These are phyloP conservation scores for Kodamaea lidongshanica DNA, from an alignment of 805 yeast species.

Conservation along the genomic window DNA sequence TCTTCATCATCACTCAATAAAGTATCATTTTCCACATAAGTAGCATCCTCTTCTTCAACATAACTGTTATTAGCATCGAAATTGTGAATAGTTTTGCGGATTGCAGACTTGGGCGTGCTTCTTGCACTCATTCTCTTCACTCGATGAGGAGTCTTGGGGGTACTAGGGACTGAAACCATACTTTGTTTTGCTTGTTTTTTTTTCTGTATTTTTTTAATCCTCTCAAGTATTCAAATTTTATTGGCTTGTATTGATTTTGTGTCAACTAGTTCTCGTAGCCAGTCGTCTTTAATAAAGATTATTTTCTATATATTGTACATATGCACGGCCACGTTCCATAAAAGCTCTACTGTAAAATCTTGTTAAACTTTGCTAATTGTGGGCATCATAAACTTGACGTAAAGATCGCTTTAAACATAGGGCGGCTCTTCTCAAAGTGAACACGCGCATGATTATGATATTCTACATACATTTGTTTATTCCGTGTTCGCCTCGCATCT, in stretches of 20 bases:
- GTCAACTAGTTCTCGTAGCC: conserved; percentile 1
- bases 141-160: conserved; percentile 11
- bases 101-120: conserved; percentile 6
- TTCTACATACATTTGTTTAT: too few species aligned
- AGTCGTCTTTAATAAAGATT: too few species aligned
- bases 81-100: conserved; percentile 15
- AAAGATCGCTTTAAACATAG: too few species aligned
- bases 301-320: too few species aligned
- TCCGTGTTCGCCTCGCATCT: too few species aligned
- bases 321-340: too few species aligned
- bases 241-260: conserved; percentile 6
- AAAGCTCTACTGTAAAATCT: too few species aligned
- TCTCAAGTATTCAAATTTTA: background rate
- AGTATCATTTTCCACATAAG: conserved; percentile 26
- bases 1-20: conserved; percentile 15
- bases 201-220: conserved; percentile 6
- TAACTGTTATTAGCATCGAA: conserved; percentile 23
- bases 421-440: too few species aligned
- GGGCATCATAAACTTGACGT: too few species aligned
- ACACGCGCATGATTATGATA: too few species aligned
- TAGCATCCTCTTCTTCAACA: conserved; percentile 35
- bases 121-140: conserved; percentile 7
- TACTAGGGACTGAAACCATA: conserved; percentile 10
- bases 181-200: conserved; percentile 1
- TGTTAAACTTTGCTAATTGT: too few species aligned